phyloP scores from a whole-genome alignment of 805 yeast genomes.

The Yarrowia keelungensis region DNA sequence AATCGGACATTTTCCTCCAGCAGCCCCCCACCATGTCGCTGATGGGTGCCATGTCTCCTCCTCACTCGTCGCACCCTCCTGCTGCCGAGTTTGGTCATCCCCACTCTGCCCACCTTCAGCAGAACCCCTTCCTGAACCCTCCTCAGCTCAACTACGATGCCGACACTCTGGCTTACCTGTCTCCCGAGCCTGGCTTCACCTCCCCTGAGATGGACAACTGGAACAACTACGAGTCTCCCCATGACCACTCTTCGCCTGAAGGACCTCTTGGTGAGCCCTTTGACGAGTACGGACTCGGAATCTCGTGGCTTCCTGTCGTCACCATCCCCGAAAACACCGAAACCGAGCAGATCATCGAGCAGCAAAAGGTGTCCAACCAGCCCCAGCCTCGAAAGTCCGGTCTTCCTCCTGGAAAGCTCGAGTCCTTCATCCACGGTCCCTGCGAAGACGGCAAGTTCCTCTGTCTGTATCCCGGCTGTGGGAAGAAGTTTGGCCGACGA shows the following conservation, averaged over 20 bases:
- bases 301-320: constrained; percentile 51
- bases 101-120: constrained; percentile 15
- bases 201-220: constrained; percentile 39
- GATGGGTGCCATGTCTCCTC: constrained; percentile 37
- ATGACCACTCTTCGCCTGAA: constrained; percentile 26
- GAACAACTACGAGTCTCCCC: constrained; percentile 27
- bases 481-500: constrained; percentile 82
- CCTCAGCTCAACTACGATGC: constrained; percentile 35
- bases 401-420: constrained; percentile 88
- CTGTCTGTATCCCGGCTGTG: constrained; percentile 80
- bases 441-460: constrained; percentile 71
- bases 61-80: constrained; percentile 35
- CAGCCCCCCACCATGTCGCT: constrained; percentile 32
- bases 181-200: constrained; percentile 35
- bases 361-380: constrained; percentile 47
- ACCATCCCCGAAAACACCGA: constrained; percentile 49
- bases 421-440: constrained; percentile 81
- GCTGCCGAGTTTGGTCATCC: constrained; percentile 27
- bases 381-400: constrained; percentile 57
- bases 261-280: constrained; percentile 17
- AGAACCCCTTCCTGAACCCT: constrained; percentile 30
- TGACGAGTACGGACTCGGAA: constrained; percentile 39
- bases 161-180: constrained; percentile 33
- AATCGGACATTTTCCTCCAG: constrained; percentile 28
- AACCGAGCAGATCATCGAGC: constrained; percentile 46